Percentiles rank a stretch among this genome's conserved stretches.
These are phyloP conservation scores for Collariella sp. DNA, from an alignment of 495 filamentous ascomycete species.

Conservation along the genomic window DNA sequence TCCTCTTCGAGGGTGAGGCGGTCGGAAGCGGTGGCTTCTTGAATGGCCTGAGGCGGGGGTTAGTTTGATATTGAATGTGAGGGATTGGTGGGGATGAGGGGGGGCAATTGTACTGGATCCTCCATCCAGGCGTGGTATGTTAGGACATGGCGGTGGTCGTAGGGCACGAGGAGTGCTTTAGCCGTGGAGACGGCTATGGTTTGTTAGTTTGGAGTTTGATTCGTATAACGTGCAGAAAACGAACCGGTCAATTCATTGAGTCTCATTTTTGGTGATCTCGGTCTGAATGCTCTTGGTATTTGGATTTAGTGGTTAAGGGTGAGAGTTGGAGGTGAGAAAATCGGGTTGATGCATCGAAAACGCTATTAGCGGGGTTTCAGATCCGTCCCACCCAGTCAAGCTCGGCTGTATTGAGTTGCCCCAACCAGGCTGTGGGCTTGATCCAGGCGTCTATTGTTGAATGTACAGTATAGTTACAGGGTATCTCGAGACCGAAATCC, in stretches of 20 bases:
- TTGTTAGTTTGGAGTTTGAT: neutral
- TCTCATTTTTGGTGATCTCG: conserved; percentile 18
- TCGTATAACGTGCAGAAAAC: neutral
- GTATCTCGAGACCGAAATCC: conserved; percentile 5
- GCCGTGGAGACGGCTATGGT: conserved; percentile 56
- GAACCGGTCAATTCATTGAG: conserved; percentile 41
- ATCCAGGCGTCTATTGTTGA: neutral
- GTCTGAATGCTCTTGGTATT: neutral
- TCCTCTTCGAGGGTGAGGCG: conserved; percentile 68
- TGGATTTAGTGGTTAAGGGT: neutral
- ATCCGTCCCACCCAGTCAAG: neutral
- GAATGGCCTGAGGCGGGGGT: conserved; percentile 54
- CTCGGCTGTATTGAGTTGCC: neutral
- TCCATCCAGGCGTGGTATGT: conserved; percentile 89
- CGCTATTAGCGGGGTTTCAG: neutral
- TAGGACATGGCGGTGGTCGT: conserved; percentile 69
- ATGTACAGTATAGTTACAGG: conserved; percentile 1
- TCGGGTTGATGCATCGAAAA: neutral
- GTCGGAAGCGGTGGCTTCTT: conserved; percentile 75
- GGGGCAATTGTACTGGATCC: conserved; percentile 53
- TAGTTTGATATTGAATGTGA: neutral
- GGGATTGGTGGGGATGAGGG: neutral
- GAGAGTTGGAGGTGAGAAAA: neutral
- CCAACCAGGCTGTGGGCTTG: neutral
- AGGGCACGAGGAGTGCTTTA: conserved; percentile 68